phyloP scores from a whole-genome alignment of 345 rosid species.

The Gossypioides kirkii region DNA sequence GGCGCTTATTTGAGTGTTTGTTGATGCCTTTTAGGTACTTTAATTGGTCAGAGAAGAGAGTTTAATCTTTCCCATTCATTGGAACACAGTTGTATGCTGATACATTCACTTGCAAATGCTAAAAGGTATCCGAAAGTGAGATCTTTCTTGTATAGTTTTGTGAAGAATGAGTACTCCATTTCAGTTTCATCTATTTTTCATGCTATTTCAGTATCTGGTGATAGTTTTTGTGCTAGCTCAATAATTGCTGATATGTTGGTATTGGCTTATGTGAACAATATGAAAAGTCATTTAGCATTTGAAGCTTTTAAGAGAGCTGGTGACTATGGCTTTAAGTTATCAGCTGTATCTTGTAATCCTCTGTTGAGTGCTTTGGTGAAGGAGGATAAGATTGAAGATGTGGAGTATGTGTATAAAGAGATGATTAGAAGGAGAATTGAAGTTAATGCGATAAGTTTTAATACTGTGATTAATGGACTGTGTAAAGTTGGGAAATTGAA shows the following conservation, averaged over 20 bases:
- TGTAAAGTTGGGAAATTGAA: slow-evolving; percentile 74
- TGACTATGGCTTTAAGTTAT: slow-evolving; percentile 61
- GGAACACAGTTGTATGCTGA: slow-evolving; percentile 41
- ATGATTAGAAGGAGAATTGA: slow-evolving; percentile 59
- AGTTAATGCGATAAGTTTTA: slow-evolving; percentile 43
- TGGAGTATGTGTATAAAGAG: slow-evolving; percentile 61
- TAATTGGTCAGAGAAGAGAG: slow-evolving; percentile 49
- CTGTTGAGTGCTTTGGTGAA: slow-evolving; percentile 62
- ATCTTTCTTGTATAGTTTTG: slow-evolving; percentile 61
- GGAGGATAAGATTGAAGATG: slow-evolving; percentile 33
- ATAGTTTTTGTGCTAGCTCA: slow-evolving; percentile 46
- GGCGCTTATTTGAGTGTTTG: background rate
- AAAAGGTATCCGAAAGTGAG: slow-evolving; percentile 53
- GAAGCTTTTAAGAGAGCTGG: slow-evolving; percentile 79
- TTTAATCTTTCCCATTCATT: slow-evolving; percentile 32
- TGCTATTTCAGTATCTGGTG: slow-evolving; percentile 46
- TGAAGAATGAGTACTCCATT: slow-evolving; percentile 25
- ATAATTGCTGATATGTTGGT: slow-evolving; percentile 64
- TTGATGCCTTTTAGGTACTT: slow-evolving; percentile 29
- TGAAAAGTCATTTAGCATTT: slow-evolving; percentile 40
- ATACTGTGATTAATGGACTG: slow-evolving; percentile 49
- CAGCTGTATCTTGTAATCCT: slow-evolving; percentile 67
- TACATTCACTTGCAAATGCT: slow-evolving; percentile 41
- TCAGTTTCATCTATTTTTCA: slow-evolving; percentile 55
- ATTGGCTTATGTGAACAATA: slow-evolving; percentile 45